Percentiles rank a stretch among this genome's conserved stretches.
Evolutionary conservation across 805 yeast genomes (phyloP).

Genomic region (Wickerhamomyces xylosicus): DNA sequence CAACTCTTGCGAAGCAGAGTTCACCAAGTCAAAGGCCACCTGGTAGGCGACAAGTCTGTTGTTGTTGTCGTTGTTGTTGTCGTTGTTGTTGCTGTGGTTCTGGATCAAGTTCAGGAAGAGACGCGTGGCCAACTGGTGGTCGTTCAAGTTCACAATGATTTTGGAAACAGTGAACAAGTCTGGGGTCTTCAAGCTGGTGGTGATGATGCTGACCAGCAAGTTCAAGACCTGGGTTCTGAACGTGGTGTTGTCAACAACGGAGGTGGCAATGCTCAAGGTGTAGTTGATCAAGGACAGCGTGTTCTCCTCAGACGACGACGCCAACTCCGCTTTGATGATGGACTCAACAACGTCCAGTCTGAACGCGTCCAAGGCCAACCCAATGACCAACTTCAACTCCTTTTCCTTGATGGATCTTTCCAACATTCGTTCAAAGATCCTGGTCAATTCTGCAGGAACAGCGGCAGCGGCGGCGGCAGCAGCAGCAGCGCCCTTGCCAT

Average conservation of each 20-base stretch:
- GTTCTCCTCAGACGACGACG: conserved; percentile 36
- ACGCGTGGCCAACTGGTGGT: conserved; percentile 54
- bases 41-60: conserved; percentile 67
- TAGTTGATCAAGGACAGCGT: conserved; percentile 55
- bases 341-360: conserved; percentile 70
- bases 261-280: conserved; percentile 62
- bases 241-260: conserved; percentile 50
- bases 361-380: conserved; percentile 82
- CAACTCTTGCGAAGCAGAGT: conserved; percentile 84
- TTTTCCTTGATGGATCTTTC: conserved; percentile 61
- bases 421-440: conserved; percentile 81
- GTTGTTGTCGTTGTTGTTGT: conserved; percentile 26
- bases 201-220: conserved; percentile 42
- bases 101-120: conserved; percentile 53
- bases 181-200: conserved; percentile 48
- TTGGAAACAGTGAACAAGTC: conserved; percentile 82
- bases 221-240: conserved; percentile 61
- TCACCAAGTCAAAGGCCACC: conserved; percentile 90
- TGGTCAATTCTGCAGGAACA: conserved; percentile 53
- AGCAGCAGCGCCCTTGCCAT: no score
- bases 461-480: conserved; percentile 2
- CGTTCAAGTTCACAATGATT: conserved; percentile 82
- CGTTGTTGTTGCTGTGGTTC: conserved; percentile 25
- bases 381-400: conserved; percentile 75
- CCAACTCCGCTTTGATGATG: conserved; percentile 34